phyloP scores from a whole-genome alignment of 257 asterid genomes.

The Solanum ossicruentum region DNA sequence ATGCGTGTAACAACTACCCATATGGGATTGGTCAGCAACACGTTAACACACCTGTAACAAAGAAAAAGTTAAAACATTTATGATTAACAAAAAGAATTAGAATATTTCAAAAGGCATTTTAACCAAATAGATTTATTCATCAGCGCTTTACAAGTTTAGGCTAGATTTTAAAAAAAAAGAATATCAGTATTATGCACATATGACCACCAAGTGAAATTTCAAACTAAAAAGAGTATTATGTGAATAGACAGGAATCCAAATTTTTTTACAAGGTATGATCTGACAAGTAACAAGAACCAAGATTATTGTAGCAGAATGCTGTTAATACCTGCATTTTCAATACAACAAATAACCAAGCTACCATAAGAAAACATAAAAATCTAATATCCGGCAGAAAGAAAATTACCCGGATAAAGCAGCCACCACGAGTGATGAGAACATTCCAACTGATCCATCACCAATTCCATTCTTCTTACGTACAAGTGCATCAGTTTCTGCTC shows the following conservation, averaged over 20 bases:
- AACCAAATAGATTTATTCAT: background rate
- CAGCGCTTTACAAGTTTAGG: background rate
- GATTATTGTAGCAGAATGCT: background rate
- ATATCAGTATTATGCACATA: background rate
- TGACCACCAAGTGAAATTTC: background rate
- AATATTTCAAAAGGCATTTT: background rate
- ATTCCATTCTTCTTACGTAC: constrained; percentile 50
- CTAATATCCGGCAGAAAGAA: background rate
- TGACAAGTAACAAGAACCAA: background rate
- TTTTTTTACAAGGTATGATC: background rate
- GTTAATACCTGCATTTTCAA: background rate
- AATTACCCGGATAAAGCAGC: constrained; percentile 91
- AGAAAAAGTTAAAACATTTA: background rate
- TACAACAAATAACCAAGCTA: background rate
- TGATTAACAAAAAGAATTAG: background rate
- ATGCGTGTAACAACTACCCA: constrained; percentile 98
- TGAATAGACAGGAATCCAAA: background rate
- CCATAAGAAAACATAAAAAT: background rate
- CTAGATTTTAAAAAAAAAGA: background rate
- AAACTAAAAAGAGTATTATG: background rate
- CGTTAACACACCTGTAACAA: constrained; percentile 71
- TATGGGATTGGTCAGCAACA: constrained; percentile 89
- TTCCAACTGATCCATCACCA: constrained; percentile 97
- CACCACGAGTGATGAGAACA: constrained; percentile 80
- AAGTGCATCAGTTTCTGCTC: constrained; percentile 62